These are phyloP conservation scores for Carpinus viminea DNA, from an alignment of 306 rosid genomes.

Conservation along the genomic window DNA sequence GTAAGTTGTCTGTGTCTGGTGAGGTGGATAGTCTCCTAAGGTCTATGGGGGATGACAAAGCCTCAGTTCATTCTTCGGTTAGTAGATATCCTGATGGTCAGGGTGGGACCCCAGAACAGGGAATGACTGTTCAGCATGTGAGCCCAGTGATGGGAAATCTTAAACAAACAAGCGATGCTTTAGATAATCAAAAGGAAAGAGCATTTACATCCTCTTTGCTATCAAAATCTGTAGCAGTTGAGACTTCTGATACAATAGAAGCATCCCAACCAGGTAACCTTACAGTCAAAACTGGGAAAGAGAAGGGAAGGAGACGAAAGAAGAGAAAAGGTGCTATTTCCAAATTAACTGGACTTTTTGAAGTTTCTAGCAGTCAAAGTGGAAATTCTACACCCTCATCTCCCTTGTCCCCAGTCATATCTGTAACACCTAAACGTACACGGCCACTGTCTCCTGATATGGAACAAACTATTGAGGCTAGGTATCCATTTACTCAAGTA, in stretches of 20 bases:
- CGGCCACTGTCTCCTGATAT: conserved; percentile 54
- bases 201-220: conserved; percentile 31
- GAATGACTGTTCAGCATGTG: conserved; percentile 32
- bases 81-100: conserved; percentile 34
- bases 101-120: conserved; percentile 32
- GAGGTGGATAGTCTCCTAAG: conserved; percentile 41
- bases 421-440: conserved; percentile 45
- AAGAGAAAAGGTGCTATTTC: conserved; percentile 64
- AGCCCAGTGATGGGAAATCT: conserved; percentile 32
- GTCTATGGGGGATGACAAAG: conserved; percentile 31
- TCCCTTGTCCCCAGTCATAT: conserved; percentile 65
- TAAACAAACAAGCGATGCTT: conserved; percentile 26
- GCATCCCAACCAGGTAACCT: conserved; percentile 50
- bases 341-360: conserved; percentile 54
- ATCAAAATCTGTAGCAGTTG: conserved; percentile 34
- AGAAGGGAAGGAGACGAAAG: conserved; percentile 67
- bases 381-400: conserved; percentile 98
- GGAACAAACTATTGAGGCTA: conserved; percentile 50
- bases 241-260: conserved; percentile 40
- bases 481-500: conserved; percentile 33
- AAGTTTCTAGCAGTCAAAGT: conserved; percentile 95
- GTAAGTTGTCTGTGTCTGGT: conserved; percentile 42
- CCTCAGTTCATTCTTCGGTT: conserved; percentile 33
- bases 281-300: conserved; percentile 67
- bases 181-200: conserved; percentile 42